Base-by-base conservation (phyloP, 2,329 filamentous ascomycete species). In the Periglandula ipomoeae region DNA sequence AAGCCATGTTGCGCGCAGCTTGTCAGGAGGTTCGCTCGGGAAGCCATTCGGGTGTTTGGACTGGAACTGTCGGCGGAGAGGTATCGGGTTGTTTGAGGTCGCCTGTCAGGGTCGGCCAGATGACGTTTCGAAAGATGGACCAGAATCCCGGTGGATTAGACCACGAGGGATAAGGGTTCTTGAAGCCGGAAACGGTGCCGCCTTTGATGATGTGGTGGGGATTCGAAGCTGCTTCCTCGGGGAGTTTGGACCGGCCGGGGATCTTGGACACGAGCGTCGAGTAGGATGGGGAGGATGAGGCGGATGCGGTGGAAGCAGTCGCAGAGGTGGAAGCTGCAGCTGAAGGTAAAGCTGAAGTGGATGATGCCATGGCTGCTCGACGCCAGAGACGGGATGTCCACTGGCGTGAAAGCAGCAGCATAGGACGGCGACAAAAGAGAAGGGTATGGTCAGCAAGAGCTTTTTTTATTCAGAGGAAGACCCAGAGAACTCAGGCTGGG, bases 1-100 rank as follows among this genome's bases (percentile, higher is more conserved):
- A 2, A 97, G 81, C 91, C 91, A 96, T 37, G 91, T 97, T 30
- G 90, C 87, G 47, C 89, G 82, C 22, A 97, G 75, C 37, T 77
- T 73, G 17, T 66, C 58, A 11, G 68, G 76, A 78, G 4, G 74
- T 66, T 48, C 87, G 79, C 13, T 70, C 70, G 1, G 79, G 66
- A 9, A 87, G 73, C 65, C 91, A 91, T 4, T 72, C 60, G 0
- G 89, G 87, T 52, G 76, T 78, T 49, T 74, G 76, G 17, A 91
- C 79, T 3, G 78, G 69, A 10, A 93, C 80, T 0, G 82, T 82
- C 9, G 83, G 79, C 22, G 77, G 75, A 9, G 75, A 76, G 7
- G 82, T 82, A 59, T 87, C 74, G 24, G 86, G 84, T 1, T 39
- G 53, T 10, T 65, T 64, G 41, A 71, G 53, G 19, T 67, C 61